These are phyloP conservation scores for Debaryomycetaceae sp. DNA, from an alignment of 1,139 yeast genomes.

Conservation along the genomic window DNA sequence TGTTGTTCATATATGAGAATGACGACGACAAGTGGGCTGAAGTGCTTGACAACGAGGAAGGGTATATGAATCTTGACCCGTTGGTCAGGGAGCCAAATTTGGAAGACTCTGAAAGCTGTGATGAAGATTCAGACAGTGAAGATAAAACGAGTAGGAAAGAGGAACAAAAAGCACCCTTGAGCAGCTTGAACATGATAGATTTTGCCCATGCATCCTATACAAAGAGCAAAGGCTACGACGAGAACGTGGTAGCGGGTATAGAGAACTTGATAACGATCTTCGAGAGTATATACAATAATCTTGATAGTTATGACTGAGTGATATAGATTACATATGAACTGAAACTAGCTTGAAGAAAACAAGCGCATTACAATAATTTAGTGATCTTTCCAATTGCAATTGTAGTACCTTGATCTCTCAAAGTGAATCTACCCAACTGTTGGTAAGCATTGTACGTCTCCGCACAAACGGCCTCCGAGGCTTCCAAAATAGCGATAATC, in stretches of 20 bases:
- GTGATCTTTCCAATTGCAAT: conserved; percentile 97
- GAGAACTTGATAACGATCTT: conserved; percentile 53
- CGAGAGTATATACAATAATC: conserved; percentile 14
- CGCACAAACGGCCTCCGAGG: conserved; percentile 83
- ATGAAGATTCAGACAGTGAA: conserved; percentile 30
- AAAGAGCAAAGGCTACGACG: conserved; percentile 68
- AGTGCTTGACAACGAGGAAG: conserved; percentile 16
- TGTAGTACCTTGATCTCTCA: conserved; percentile 97
- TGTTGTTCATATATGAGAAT: conserved; percentile 72
- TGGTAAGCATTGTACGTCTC: conserved; percentile 91
- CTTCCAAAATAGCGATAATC: conserved; percentile 87
- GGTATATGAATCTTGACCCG: conserved; percentile 34
- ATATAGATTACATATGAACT: not conserved
- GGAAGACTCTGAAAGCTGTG: conserved; percentile 23
- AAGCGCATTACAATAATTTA: conserved; percentile 47
- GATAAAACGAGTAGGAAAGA: conserved; percentile 20
- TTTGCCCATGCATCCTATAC: conserved; percentile 80
- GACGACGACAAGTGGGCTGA: conserved; percentile 50
- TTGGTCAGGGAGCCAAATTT: conserved; percentile 30
- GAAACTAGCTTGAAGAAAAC: conserved; percentile 2
- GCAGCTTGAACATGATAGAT: conserved; percentile 70
- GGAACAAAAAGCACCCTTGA: conserved; percentile 17
- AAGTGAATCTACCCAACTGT: conserved; percentile 94
- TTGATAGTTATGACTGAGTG: not conserved
- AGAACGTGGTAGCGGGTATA: conserved; percentile 63